Conservation (phyloP, 2,329 filamentous ascomycete species). For the Gliomastix tumulicola region DNA sequence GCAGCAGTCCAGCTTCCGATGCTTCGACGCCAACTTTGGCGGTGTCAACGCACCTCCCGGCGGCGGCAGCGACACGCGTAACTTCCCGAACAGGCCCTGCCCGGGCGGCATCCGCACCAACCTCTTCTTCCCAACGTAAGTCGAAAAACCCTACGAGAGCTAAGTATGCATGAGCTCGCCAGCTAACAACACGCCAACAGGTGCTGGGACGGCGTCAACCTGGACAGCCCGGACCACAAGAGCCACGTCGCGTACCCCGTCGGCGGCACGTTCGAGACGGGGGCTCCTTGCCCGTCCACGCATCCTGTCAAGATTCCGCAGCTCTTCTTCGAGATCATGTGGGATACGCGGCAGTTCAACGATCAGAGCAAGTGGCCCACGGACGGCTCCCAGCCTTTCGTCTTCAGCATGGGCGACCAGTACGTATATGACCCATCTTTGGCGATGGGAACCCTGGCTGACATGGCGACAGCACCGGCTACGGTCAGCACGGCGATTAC, state of each 20-base stretch:
- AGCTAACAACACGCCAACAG: too few species aligned
- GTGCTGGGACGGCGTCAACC: slow-evolving; percentile 70
- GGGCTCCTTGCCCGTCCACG: slow-evolving; percentile 24
- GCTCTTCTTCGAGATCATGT: slow-evolving; percentile 83
- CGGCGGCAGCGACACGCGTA: slow-evolving; percentile 11
- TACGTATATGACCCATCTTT: too few species aligned
- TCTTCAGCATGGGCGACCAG: slow-evolving; percentile 20
- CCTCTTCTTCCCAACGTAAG: slow-evolving; percentile 41
- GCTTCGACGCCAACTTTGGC: slow-evolving; percentile 17
- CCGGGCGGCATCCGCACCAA: slow-evolving; percentile 34
- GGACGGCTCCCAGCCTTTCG: slow-evolving; percentile 25
- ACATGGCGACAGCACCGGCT: slow-evolving; percentile 42
- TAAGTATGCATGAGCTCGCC: too few species aligned
- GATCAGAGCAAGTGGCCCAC: slow-evolving; percentile 27
- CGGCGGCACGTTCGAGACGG: slow-evolving; percentile 17
- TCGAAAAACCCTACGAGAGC: too few species aligned
- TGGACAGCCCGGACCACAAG: slow-evolving; percentile 47
- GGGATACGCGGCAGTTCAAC: slow-evolving; percentile 61
- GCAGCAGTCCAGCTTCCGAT: slow-evolving; percentile 28
- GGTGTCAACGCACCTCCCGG: neutral
- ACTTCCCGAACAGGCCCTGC: slow-evolving; percentile 25
- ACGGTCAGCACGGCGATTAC: slow-evolving; percentile 74
- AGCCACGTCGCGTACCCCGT: slow-evolving; percentile 47
- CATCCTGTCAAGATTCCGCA: slow-evolving; percentile 58
- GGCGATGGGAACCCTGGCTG: too few species aligned